Conservation (phyloP, 768 basidiomycete genomes). For the Kwoniella sp. region DNA sequence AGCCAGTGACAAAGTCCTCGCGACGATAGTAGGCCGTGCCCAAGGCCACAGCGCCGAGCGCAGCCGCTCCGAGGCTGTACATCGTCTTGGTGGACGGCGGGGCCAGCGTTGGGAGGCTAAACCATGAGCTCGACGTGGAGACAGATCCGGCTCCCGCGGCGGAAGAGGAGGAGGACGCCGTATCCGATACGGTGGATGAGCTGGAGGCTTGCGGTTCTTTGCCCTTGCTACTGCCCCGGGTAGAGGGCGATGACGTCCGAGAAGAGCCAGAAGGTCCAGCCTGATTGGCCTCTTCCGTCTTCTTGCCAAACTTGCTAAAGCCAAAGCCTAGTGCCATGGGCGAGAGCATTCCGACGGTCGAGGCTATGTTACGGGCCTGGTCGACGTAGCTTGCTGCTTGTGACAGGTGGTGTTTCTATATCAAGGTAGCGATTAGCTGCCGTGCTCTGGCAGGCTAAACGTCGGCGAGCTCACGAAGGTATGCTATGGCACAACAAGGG, state of each 20-base stretch:
- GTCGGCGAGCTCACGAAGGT: constrained; percentile 26
- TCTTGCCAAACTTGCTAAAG: constrained; percentile 38
- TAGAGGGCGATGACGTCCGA: neutral
- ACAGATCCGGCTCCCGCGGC: neutral
- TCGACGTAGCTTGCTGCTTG: constrained; percentile 69
- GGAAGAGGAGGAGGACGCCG: neutral
- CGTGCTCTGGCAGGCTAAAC: no score
- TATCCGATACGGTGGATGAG: neutral
- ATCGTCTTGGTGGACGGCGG: constrained; percentile 22
- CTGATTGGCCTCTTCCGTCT: neutral
- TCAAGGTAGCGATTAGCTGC: no score
- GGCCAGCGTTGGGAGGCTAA: constrained; percentile 12
- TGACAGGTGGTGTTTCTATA: constrained; percentile 65
- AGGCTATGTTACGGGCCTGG: constrained; percentile 62
- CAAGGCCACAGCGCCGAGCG: constrained; percentile 72
- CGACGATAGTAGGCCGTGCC: constrained; percentile 78
- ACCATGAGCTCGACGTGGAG: constrained; percentile 16
- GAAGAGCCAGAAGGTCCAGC: constrained; percentile 7
- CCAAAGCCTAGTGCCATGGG: constrained; percentile 50
- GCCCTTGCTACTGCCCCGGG: constrained; percentile 9
- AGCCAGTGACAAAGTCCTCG: constrained; percentile 66
- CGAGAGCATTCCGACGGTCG: constrained; percentile 57
- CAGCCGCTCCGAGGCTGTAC: constrained; percentile 63
- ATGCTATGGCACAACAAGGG: constrained; percentile 16
- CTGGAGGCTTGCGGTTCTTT: constrained; percentile 11